Percentiles rank a stretch among this genome's conserved stretches.
phyloP scores from a whole-genome alignment of 73 alveolate genomes.

The Halteria grandinella region DNA sequence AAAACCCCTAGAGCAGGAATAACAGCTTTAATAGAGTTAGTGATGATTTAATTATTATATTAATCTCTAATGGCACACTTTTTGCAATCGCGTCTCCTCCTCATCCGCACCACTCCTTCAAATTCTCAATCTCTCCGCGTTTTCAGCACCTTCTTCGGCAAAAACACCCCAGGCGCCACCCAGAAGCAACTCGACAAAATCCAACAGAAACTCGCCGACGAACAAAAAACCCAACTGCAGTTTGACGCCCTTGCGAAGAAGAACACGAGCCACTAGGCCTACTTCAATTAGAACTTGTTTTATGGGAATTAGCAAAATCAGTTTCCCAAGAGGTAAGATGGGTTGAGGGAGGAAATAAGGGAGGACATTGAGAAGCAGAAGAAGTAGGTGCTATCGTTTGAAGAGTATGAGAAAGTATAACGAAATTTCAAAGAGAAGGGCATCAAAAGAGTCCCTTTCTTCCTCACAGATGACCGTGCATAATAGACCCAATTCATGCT shows the following conservation, averaged over 20 bases:
- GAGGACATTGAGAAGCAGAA: conserved; percentile 2
- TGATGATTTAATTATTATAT: too few species aligned
- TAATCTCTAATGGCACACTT: too few species aligned
- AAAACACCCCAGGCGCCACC: neutral
- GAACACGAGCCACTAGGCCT: neutral
- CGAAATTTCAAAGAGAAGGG: neutral
- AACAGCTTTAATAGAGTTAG: too few species aligned
- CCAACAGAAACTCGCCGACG: neutral
- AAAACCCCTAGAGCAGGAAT: too few species aligned
- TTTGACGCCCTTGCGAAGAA: neutral
- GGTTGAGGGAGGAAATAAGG: neutral
- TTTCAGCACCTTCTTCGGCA: neutral
- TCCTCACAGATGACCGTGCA: neutral
- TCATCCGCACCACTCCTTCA: too few species aligned
- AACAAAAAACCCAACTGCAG: neutral
- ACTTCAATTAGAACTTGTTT: neutral
- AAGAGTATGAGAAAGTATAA: neutral
- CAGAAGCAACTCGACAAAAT: neutral
- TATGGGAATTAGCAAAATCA: conserved; percentile 12
- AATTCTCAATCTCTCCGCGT: too few species aligned
- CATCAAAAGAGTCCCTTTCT: conserved; percentile 16
- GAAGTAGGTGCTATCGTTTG: neutral
- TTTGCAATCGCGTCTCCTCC: too few species aligned
- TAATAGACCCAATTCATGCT: neutral
- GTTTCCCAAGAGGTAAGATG: conserved; percentile 10